Evolutionary conservation across 371 early-diverging fungal genomes (phyloP), one percentile per base, ranked within the genome.

Genomic region (Dinochytrium kinnereticum): DNA sequence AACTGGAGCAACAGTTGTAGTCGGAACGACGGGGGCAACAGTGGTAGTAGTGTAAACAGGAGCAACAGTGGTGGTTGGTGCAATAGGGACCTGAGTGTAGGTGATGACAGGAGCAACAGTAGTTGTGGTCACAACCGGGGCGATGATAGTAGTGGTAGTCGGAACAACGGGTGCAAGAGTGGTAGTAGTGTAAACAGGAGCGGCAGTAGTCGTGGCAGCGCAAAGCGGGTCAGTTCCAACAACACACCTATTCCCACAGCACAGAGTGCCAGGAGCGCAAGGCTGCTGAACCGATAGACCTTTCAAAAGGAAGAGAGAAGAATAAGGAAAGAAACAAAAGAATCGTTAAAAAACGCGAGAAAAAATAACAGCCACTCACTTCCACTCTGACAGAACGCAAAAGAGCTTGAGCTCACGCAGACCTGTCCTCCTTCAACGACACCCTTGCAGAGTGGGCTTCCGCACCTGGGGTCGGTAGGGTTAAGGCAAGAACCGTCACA

Each of bases 231-330:
- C 51, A 7, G 36, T 19, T 28, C 68, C 57, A n/a, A 26, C 21
- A 33, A 55, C 55, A 33, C 75, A 75, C 26, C 33, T 30, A 36
- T 75, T 75, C 15, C 76, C 76, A 33, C 71, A 70, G 59, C 76
- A 75, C 36, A 33, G 37, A 10, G 53, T 49, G 44, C 76, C 76
- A 1, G 19, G 55, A 13, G 66, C 61, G 49, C 76, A 76, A 28
- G 50, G 59, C 49, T 70, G 68, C 2, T 65, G 72, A 1, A 53
- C 51, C 7, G 72, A 50, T 5, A 38, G 64, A 13, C 10, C 64
- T 61, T n/a, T n/a, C n/a, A n/a, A n/a, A n/a, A n/a, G n/a, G n/a
- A n/a, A n/a, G n/a, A n/a, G n/a, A n/a, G n/a, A n/a, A n/a, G n/a
- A n/a, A n/a, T n/a, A n/a, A n/a, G n/a, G n/a, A n/a, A n/a, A n/a